These are phyloP conservation scores for Paramarasmius palmivorus DNA, from an alignment of 1,284 basidiomycete species.

Conservation along the genomic window DNA sequence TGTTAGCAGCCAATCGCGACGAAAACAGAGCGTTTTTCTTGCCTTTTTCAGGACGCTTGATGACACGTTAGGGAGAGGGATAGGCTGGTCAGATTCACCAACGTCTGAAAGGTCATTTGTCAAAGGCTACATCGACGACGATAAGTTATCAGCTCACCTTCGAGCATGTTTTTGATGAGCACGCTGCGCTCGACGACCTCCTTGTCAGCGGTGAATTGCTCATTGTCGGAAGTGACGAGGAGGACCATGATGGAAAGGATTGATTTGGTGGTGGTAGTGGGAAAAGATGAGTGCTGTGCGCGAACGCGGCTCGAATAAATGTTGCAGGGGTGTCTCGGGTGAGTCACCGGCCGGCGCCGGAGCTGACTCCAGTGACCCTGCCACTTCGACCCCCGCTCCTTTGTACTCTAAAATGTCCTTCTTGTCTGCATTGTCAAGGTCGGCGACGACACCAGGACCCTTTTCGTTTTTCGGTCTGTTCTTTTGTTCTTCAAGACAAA, in stretches of 20 bases:
- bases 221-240: constrained; percentile 92
- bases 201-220: constrained; percentile 91
- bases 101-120: constrained; percentile 73
- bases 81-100: constrained; percentile 89
- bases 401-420: not conserved
- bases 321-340: too few species aligned
- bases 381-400: too few species aligned
- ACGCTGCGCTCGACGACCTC: constrained; percentile 95
- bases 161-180: constrained; percentile 99
- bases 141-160: constrained; percentile 59
- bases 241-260: constrained; percentile 57
- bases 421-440: not conserved
- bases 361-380: too few species aligned
- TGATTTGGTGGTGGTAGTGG: not conserved
- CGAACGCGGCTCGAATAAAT: too few species aligned
- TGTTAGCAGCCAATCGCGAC: not conserved
- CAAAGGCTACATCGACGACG: constrained; percentile 11
- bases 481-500: constrained; percentile 14
- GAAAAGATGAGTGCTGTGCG: too few species aligned
- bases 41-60: constrained; percentile 97
- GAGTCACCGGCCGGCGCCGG: too few species aligned
- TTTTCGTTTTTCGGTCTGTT: constrained; percentile 44
- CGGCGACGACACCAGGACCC: constrained; percentile 4
- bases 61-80: constrained; percentile 96
- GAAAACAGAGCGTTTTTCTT: too few species aligned